Base-by-base conservation (phyloP, 2,329 filamentous ascomycete genomes). In the Fonsecaea erecta region DNA sequence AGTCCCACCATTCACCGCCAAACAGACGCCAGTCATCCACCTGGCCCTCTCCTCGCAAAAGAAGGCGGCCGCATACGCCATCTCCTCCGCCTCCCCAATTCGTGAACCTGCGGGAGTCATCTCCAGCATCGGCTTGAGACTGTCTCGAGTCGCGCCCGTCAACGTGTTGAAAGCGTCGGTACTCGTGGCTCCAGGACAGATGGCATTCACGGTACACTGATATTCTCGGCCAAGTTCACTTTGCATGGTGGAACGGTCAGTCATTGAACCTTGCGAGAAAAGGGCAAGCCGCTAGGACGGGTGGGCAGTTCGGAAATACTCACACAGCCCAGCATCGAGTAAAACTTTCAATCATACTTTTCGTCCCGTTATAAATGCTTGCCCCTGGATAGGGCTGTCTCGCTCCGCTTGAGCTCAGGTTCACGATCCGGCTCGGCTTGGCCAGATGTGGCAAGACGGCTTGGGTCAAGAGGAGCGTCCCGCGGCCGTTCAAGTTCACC, bases 351-450 rank as follows among this genome's bases (percentile, higher is more conserved):
- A 82, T 75, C 79, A 82, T 82, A n/a, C 79, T 80, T 70, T 83
- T 83, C 8, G 79, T 82, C 0, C 80, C 81, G 2, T 80, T 79
- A 69, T 83, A 83, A 64, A 83, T 80, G n/a, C 79, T 82, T 68
- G 59, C 35, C n/a, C 63, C 63, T 4, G 52, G 46, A 46, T 62
- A 62, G 3, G 59, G 37, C 34, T 62, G 58, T n/a, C 63, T 48
- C 14, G 63, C 63, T 14, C 63, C 63, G 9, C 32, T 34, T 1
- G 59, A 63, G 54, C 63, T 65, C 69, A 80, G 71, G 67, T 81
- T 81, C 66, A 81, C 71, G 57, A 81, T 77, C n/a, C 74, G 76
- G 14, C 77, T 76, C 2, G 51, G 62, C 8, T 59, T 62, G 59
- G 72, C 69, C 75, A 81, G 78, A 68, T 80, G 60, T 6, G 66